phyloP scores from a whole-genome alignment of 352 stramenopile species.

The Phytophthora uliginosa region DNA sequence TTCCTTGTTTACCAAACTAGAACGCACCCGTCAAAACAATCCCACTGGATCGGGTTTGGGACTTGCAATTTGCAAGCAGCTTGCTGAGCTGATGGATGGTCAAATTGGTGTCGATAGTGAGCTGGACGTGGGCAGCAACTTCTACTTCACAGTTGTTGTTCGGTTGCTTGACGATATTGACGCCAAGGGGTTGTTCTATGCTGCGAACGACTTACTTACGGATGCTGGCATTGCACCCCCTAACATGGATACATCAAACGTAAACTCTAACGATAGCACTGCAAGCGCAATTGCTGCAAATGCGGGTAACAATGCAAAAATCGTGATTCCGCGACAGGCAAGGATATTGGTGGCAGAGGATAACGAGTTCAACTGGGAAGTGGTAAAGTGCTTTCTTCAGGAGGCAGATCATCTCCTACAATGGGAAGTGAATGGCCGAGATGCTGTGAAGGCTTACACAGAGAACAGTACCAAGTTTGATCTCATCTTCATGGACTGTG shows the following conservation, averaged over 20 bases:
- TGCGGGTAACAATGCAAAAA: slow-evolving; percentile 42
- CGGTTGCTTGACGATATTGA: slow-evolving; percentile 64
- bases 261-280: slow-evolving; percentile 59
- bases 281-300: slow-evolving; percentile 39
- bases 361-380: slow-evolving; percentile 87
- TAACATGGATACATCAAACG: slow-evolving; percentile 36
- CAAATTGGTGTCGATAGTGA: slow-evolving; percentile 89
- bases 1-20: slow-evolving; percentile 86
- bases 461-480: slow-evolving; percentile 62
- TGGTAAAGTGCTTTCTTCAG: slow-evolving; percentile 82
- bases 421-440: slow-evolving; percentile 77
- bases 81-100: slow-evolving; percentile 91
- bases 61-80: slow-evolving; percentile 90
- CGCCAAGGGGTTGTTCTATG: slow-evolving; percentile 54
- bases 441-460: slow-evolving; percentile 74
- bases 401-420: slow-evolving; percentile 76
- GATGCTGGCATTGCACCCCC: slow-evolving; percentile 19
- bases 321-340: slow-evolving; percentile 59
- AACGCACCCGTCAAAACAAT: slow-evolving; percentile 87
- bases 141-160: slow-evolving; percentile 88
- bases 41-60: slow-evolving; percentile 88
- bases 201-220: slow-evolving; percentile 61
- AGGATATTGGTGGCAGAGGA: slow-evolving; percentile 81
- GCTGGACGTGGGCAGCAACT: slow-evolving; percentile 81
- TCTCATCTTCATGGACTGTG: slow-evolving; percentile 85